These are phyloP conservation scores for Aspergillus sp. DNA, from an alignment of 2,329 filamentous ascomycete genomes.

Conservation along the genomic window DNA sequence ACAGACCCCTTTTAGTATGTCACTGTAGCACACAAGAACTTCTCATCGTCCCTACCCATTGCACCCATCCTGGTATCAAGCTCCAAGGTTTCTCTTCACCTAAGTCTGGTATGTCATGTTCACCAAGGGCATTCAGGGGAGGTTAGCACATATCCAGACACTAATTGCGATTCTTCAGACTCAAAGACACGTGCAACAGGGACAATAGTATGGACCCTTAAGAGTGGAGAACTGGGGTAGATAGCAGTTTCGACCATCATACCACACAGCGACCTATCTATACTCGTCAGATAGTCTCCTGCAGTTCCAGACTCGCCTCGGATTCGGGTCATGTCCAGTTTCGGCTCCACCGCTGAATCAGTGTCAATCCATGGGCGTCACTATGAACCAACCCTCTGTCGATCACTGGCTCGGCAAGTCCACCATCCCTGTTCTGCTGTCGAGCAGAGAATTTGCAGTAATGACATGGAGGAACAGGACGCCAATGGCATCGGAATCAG, in stretches of 20 bases:
- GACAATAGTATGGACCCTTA: too few species aligned
- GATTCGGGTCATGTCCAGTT: not conserved
- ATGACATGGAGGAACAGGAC: not conserved
- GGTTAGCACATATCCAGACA: too few species aligned
- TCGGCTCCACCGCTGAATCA: not conserved
- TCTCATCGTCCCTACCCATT: not conserved
- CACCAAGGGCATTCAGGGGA: too few species aligned
- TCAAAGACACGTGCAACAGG: too few species aligned
- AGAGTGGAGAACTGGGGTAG: too few species aligned
- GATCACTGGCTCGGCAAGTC: too few species aligned
- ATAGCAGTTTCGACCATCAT: too few species aligned
- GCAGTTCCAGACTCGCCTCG: not conserved
- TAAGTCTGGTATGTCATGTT: too few species aligned
- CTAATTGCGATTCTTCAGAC: too few species aligned
- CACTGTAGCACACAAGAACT: not conserved
- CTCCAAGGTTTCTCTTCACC: too few species aligned
- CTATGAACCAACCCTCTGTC: too few species aligned
- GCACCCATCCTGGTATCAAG: not conserved
- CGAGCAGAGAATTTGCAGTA: not conserved
- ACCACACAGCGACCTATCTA: not conserved
- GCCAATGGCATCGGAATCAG: not conserved
- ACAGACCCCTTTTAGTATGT: not conserved
- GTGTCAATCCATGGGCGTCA: not conserved
- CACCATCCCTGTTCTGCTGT: too few species aligned
- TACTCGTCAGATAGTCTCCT: not conserved